These are phyloP conservation scores for Rauvolfia tetraphylla DNA, from an alignment of 257 asterid species.

Conservation along the genomic window DNA sequence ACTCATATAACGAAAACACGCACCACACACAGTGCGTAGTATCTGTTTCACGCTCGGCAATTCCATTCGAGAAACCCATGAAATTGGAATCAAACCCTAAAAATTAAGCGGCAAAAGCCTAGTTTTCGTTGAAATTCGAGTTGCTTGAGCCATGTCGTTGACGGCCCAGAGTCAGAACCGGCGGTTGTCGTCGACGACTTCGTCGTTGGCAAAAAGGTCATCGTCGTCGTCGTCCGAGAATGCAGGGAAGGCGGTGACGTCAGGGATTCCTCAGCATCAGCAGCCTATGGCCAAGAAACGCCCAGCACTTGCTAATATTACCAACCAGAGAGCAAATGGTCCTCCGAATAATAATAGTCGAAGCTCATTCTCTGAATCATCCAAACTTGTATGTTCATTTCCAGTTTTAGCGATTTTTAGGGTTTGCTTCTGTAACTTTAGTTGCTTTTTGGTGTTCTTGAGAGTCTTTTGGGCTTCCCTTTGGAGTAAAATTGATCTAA, in stretches of 20 bases:
- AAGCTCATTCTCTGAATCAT: conserved; percentile 35
- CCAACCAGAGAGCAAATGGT: conserved; percentile 52
- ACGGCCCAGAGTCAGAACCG: conserved; percentile 26
- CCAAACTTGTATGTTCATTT: conserved; percentile 50
- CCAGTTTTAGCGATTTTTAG: background rate
- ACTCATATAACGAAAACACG: conserved; percentile 9
- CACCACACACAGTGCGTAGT: background rate
- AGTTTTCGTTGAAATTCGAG: background rate
- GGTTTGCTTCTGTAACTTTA: background rate
- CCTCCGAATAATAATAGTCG: conserved; percentile 25
- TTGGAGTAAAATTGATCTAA: background rate
- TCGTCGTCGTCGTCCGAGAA: conserved; percentile 45
- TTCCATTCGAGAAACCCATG: background rate
- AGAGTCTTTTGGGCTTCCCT: background rate
- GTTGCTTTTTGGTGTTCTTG: conserved; percentile 4
- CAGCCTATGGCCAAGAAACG: conserved; percentile 61
- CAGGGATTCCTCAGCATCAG: conserved; percentile 21
- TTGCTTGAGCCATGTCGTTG: conserved; percentile 20
- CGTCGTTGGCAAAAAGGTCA: conserved; percentile 63
- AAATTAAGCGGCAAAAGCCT: background rate
- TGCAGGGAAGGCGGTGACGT: conserved; percentile 34
- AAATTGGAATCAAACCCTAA: background rate
- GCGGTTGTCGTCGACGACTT: conserved; percentile 44
- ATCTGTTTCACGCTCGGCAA: background rate
- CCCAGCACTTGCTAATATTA: conserved; percentile 67